Percentiles rank a stretch among this genome's conserved stretches.
Evolutionary conservation across 768 basidiomycete species (phyloP).

Genomic region (Naganishia friedmannii): DNA sequence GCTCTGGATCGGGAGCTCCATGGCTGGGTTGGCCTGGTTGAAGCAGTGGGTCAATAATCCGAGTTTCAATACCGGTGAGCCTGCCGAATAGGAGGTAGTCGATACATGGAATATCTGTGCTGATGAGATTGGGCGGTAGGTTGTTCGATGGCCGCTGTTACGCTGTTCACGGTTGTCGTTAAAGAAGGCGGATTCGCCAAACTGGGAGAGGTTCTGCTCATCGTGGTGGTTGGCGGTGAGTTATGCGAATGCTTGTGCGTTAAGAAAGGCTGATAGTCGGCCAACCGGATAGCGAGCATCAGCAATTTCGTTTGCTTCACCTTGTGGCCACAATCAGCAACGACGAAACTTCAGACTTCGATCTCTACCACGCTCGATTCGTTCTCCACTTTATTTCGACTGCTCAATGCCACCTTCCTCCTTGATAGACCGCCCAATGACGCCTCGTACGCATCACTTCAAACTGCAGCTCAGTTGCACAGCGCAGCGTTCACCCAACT

Average conservation of each 20-base stretch:
- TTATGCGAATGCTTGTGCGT: background rate
- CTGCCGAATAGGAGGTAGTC: background rate
- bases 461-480: slow-evolving; percentile 76
- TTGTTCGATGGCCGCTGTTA: slow-evolving; percentile 54
- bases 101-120: background rate
- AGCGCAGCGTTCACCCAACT: slow-evolving; percentile 85
- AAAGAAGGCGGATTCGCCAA: slow-evolving; percentile 81
- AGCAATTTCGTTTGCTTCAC: slow-evolving; percentile 80
- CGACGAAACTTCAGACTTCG: slow-evolving; percentile 66
- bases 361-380: slow-evolving; percentile 83
- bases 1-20: slow-evolving; percentile 76
- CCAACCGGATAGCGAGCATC: slow-evolving; percentile 56
- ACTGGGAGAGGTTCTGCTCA: slow-evolving; percentile 69
- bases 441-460: slow-evolving; percentile 54
- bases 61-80: slow-evolving; percentile 76
- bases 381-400: slow-evolving; percentile 76
- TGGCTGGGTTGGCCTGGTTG: slow-evolving; percentile 80
- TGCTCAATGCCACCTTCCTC: slow-evolving; percentile 80
- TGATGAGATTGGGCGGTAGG: slow-evolving; percentile 37
- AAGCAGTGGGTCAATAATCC: slow-evolving; percentile 88
- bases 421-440: slow-evolving; percentile 57
- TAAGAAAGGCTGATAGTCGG: background rate
- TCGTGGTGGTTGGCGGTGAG: slow-evolving; percentile 67
- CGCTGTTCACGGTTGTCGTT: slow-evolving; percentile 81
- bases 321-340: slow-evolving; percentile 82